phyloP scores from a whole-genome alignment of 768 basidiomycete genomes.

The Lactifluus volemus region DNA sequence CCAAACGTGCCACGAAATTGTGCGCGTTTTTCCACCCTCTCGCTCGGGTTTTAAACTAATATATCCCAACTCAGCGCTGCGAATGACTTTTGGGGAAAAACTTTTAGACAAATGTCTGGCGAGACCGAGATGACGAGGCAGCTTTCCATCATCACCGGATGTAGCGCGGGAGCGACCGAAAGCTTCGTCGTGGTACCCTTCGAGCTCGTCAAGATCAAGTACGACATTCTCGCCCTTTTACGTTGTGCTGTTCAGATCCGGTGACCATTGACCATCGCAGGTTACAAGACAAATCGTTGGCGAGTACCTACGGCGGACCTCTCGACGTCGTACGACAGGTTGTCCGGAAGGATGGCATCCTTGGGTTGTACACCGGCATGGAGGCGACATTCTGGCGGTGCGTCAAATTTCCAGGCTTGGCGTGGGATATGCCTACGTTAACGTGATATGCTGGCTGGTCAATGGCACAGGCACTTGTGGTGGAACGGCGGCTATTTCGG shows the following conservation, averaged over 20 bases:
- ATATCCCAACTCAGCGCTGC: slow-evolving; percentile 37
- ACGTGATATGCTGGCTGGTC: background rate
- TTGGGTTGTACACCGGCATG: slow-evolving; percentile 91
- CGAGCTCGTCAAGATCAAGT: slow-evolving; percentile 90
- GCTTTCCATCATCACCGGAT: slow-evolving; percentile 86
- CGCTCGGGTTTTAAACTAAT: slow-evolving; percentile 7
- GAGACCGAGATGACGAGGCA: slow-evolving; percentile 80
- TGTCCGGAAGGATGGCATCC: slow-evolving; percentile 63
- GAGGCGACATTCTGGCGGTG: slow-evolving; percentile 97
- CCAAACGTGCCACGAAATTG: slow-evolving; percentile 97
- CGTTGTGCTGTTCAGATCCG: background rate
- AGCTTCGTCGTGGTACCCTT: slow-evolving; percentile 94
- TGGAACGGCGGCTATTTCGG: slow-evolving; percentile 98
- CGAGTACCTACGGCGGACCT: slow-evolving; percentile 81
- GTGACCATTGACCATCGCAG: slow-evolving; percentile 28
- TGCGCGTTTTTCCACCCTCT: slow-evolving; percentile 29
- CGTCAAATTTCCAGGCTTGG: slow-evolving; percentile 2
- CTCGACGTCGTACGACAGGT: slow-evolving; percentile 83
- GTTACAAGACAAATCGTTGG: slow-evolving; percentile 74
- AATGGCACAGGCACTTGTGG: slow-evolving; percentile 57
- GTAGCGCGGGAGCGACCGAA: slow-evolving; percentile 92
- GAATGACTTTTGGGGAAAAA: slow-evolving; percentile 96
- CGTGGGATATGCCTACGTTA: background rate
- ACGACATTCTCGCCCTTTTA: slow-evolving; percentile 7
- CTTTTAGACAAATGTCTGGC: slow-evolving; percentile 51